Percentiles rank a stretch among this genome's conserved stretches.
These are phyloP conservation scores for Wickerhamiella shivajii DNA, from an alignment of 805 yeast genomes.

Conservation along the genomic window DNA sequence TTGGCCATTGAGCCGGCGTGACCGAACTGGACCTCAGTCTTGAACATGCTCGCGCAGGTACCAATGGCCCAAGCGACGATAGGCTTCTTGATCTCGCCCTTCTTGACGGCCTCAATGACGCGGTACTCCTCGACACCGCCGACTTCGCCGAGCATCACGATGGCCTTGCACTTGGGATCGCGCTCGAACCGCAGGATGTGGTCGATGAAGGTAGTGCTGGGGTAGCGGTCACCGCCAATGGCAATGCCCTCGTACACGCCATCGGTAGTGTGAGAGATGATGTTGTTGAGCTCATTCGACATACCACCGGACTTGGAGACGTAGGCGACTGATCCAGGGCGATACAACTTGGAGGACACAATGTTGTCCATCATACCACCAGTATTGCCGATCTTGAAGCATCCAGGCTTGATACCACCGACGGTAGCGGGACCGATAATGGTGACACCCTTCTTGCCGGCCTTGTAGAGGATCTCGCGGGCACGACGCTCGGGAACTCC, in stretches of 20 bases:
- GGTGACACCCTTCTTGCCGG: constrained; percentile 31
- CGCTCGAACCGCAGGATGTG: constrained; percentile 49
- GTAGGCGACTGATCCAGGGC: constrained; percentile 35
- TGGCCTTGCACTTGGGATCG: constrained; percentile 52
- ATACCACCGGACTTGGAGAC: constrained; percentile 36
- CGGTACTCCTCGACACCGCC: constrained; percentile 66
- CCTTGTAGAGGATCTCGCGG: constrained; percentile 31
- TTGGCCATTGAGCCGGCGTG: constrained; percentile 63
- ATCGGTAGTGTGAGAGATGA: constrained; percentile 31
- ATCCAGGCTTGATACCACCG: constrained; percentile 36
- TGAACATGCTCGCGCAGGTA: constrained; percentile 56
- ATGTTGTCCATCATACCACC: constrained; percentile 39
- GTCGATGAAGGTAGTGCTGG: constrained; percentile 57
- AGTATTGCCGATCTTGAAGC: constrained; percentile 36
- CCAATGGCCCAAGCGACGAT: constrained; percentile 63
- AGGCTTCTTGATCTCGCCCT: constrained; percentile 49
- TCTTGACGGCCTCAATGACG: constrained; percentile 52
- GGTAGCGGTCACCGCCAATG: constrained; percentile 63
- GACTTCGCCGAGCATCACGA: constrained; percentile 52
- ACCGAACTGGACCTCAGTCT: constrained; percentile 46
- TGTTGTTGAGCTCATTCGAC: constrained; percentile 36
- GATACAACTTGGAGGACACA: constrained; percentile 34
- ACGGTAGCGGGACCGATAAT: constrained; percentile 36
- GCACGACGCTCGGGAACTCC: constrained; percentile 38
- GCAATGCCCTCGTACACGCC: constrained; percentile 46